Base-by-base conservation (phyloP, 2,329 filamentous ascomycete genomes). In the Furcasterigmium sp. region DNA sequence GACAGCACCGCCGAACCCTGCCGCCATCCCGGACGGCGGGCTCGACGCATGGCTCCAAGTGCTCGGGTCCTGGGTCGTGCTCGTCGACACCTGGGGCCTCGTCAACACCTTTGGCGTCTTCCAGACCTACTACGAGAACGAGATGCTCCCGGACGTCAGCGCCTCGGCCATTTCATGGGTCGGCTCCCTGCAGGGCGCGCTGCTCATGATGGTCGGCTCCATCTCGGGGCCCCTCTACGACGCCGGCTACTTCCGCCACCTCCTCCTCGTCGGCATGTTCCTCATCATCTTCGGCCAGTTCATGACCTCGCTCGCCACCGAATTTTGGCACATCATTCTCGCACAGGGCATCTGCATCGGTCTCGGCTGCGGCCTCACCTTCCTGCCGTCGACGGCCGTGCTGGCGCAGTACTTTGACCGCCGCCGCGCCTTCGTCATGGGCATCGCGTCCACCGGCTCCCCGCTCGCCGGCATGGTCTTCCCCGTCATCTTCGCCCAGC, bases 101-200 rank as follows among this genome's bases (percentile, higher is more conserved):
- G 57, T 70, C 43, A 71, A 68, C 52, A 63, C 58, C n/a, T 73
- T 67, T 41, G 70, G 69, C 28, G 66, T 69, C 2, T 73, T 65
- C 53, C 67, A 73, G 48, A 65, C 63, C 5, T 72, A 67, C 54
- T 71, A 71, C 48, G 60, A 67, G 49, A 54, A 56, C 2, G 53
- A 54, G 1, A 56, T 67, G 10, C 59, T 69, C 14, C 46, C 44
- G 8, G 36, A 46, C 13, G 49, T 52, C 15, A 60, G 61, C 1
- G 53, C 67, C 1, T 68, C 65, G 1, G 53, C 57, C 30, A 70
- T 74, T 34, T 68, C 68, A 5, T 71, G 69, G 68, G 69, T 73
- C 44, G 68, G 63, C 23, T 65, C 67, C 14, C 50, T 71, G 9
- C 69, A 72, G 46, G 56, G 56, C 7, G 65, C 64, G 29, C 56